Evolutionary conservation across 306 rosid genomes (phyloP).

Genomic region (Fagus crenata): DNA sequence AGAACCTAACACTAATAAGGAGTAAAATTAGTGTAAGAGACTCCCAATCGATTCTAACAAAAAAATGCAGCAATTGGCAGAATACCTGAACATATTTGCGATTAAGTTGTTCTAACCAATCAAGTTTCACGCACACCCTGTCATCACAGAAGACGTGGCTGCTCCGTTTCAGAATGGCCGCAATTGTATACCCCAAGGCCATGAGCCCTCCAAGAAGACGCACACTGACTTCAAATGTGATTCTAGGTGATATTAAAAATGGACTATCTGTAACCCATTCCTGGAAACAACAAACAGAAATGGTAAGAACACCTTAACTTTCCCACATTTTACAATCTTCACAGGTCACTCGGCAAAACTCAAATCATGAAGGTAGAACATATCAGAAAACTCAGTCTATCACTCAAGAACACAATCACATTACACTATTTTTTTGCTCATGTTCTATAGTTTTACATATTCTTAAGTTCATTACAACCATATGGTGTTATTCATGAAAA

Average conservation of each 20-base stretch:
- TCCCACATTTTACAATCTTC: slow-evolving; percentile 14
- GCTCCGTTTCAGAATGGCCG: slow-evolving; percentile 87
- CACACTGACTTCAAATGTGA: slow-evolving; percentile 94
- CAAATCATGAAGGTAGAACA: slow-evolving; percentile 17
- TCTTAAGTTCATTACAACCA: not conserved
- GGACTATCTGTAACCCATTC: slow-evolving; percentile 99
- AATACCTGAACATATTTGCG: slow-evolving; percentile 90
- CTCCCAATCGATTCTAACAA: not conserved
- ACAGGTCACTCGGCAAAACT: slow-evolving; percentile 17
- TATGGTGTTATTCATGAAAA: not conserved
- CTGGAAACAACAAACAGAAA: slow-evolving; percentile 45
- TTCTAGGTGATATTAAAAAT: slow-evolving; percentile 96
- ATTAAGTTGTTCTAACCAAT: slow-evolving; percentile 95
- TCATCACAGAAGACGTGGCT: slow-evolving; percentile 81
- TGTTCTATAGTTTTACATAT: not conserved
- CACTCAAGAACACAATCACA: not conserved
- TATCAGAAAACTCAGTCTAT: not conserved
- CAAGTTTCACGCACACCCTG: slow-evolving; percentile 77
- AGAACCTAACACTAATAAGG: slow-evolving; percentile 2
- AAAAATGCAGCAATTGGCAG: slow-evolving; percentile 12
- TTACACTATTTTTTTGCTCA: not conserved
- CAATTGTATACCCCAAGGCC: slow-evolving; percentile 99
- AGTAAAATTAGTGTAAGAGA: not conserved
- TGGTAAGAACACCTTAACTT: slow-evolving; percentile 1
- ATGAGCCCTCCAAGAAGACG: slow-evolving; percentile 99